Evolutionary conservation across 257 asterid genomes (phyloP), one percentile per base, ranked within the genome.

Genomic region (Datura wrightii): DNA sequence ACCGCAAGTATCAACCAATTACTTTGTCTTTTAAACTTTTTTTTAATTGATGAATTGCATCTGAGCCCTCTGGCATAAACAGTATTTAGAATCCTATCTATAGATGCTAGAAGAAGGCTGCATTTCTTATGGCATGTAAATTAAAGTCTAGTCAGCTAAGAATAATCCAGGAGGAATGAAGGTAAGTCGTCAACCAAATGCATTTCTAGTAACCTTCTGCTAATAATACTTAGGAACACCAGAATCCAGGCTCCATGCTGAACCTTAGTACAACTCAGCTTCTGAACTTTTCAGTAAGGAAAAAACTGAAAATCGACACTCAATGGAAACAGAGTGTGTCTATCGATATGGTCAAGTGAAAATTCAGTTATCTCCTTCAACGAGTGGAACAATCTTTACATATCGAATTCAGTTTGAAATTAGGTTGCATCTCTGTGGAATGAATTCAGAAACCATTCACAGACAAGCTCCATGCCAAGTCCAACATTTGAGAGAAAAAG

Each of bases 111-210:
- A 78, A n/a, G 55, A 41, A 71, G 31, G 62, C 48, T 4, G 63
- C 42, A 1, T 14, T 78, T 31, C 8, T 52, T 50, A 24, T 31
- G 46, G 82, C 82, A 78, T 78, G 48, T 34, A 13, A 52, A 36
- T n/a, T 31, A 1, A 34, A 78, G 37, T 78, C 58, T 50, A 52
- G 82, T 4, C 31, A 52, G 63, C 31, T 52, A 52, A 24, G 62
- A 8, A 78, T 31, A 50, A 76, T 76, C 82, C 82, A 10, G 6
- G 60, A 31, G 62, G 82, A 13, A 52, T 76, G 62, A 76, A 50
- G 62, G 62, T 48, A 24, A 74, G 82, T 76, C 9, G 9, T 48
- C 81, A 74, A 48, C 80, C 6, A 48, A 74, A 48, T 48, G 24
- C 39, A 72, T 72, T 46, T 72, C 6, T 72, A 19, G n/a, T 19